A percentile compares a stretch with the other conserved stretches of the same genome.
Conservation (phyloP, 106 monocot genomes). For the Ottelia alismoides region DNA sequence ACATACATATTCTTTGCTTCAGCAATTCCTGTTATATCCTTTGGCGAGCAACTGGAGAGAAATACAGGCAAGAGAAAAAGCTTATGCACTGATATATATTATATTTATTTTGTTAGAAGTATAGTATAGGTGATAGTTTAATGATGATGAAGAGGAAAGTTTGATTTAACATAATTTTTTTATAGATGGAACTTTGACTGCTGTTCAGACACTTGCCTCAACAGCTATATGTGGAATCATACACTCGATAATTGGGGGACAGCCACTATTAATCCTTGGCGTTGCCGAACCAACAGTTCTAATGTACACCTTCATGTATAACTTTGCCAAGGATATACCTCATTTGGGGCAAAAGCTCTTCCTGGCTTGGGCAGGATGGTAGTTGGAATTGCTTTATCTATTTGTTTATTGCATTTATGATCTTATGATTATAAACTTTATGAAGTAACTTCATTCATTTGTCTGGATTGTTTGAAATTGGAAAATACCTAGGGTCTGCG, state of each 20-base stretch:
- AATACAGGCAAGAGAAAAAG: too few species aligned
- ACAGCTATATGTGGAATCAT: constrained; percentile 7
- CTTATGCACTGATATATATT: too few species aligned
- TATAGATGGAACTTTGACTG: neutral
- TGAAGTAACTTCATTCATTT: neutral
- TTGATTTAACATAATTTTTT: too few species aligned
- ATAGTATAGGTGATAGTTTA: too few species aligned
- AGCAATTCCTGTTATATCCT: too few species aligned
- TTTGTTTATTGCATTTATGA: neutral
- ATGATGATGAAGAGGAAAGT: too few species aligned
- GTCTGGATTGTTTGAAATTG: neutral
- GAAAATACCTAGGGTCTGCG: constrained; percentile 37
- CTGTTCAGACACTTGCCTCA: constrained; percentile 1
- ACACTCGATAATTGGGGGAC: constrained; percentile 3
- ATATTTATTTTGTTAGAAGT: too few species aligned
- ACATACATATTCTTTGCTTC: too few species aligned
- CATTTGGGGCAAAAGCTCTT: constrained; percentile 65
- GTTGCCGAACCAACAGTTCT: constrained; percentile 6
- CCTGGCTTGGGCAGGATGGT: constrained; percentile 85
- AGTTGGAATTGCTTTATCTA: neutral
- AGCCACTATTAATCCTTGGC: constrained; percentile 2
- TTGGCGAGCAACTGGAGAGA: too few species aligned
- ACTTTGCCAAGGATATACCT: constrained; percentile 50
- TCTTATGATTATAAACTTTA: neutral
- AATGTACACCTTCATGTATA: constrained; percentile 27